Evolutionary conservation across 1,284 basidiomycete genomes (phyloP).

Genomic region (Cystobasidium pallidum): DNA sequence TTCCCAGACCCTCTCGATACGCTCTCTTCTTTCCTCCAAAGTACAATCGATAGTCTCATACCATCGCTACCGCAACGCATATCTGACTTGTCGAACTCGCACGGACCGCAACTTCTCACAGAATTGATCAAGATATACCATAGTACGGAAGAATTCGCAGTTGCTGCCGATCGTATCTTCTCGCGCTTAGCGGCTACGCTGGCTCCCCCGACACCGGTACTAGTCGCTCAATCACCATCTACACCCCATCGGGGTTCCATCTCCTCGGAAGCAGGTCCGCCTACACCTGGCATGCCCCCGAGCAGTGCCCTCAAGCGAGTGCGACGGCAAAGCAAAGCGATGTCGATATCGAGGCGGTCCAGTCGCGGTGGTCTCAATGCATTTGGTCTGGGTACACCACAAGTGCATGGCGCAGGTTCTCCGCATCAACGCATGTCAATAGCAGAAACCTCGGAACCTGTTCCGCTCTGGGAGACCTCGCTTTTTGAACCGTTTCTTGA

Average conservation of each 20-base stretch:
- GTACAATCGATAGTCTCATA: slow-evolving; percentile 72
- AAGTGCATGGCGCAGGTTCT: background rate
- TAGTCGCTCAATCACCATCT: slow-evolving; percentile 54
- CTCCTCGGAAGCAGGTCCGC: slow-evolving; percentile 46
- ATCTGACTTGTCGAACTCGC: slow-evolving; percentile 66
- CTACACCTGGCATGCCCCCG: slow-evolving; percentile 16
- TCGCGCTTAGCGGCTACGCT: slow-evolving; percentile 49
- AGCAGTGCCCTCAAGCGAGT: slow-evolving; percentile 28
- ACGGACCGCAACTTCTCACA: slow-evolving; percentile 67
- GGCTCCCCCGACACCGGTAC: slow-evolving; percentile 18
- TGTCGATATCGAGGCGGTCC: slow-evolving; percentile 57
- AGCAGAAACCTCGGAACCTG: slow-evolving; percentile 38
- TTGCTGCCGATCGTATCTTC: slow-evolving; percentile 70
- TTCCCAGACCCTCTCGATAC: slow-evolving; percentile 76
- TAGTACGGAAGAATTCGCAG: slow-evolving; percentile 77
- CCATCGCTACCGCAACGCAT: slow-evolving; percentile 80
- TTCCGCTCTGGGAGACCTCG: slow-evolving; percentile 75
- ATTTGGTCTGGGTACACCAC: background rate
- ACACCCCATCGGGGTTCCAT: slow-evolving; percentile 57
- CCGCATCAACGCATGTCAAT: slow-evolving; percentile 22
- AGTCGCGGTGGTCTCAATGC: slow-evolving; percentile 18
- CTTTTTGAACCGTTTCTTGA: slow-evolving; percentile 90
- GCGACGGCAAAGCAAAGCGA: slow-evolving; percentile 30
- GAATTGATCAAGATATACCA: slow-evolving; percentile 72
- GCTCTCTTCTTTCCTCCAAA: slow-evolving; percentile 76